Evolutionary conservation across 805 yeast species (phyloP), one percentile per base, ranked within the genome.

Genomic region (Spathaspora passalidarum): DNA sequence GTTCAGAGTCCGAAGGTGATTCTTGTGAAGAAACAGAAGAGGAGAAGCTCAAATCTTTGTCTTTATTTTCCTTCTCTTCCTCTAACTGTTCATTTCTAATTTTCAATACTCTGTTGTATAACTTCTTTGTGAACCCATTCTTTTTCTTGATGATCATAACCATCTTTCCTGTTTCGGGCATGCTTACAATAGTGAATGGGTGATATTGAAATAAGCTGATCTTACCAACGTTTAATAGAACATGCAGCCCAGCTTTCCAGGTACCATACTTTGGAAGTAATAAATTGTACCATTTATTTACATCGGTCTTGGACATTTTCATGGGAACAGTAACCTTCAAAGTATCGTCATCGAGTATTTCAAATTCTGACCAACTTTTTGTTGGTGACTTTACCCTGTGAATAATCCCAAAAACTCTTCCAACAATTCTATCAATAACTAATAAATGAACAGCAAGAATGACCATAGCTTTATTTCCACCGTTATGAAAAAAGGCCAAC

Each of bases 221-320:
- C 44, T 65, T 64, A 4, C 65, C 55, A 6, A 76, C 74, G 41
- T 63, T 71, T n/a, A 76, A 55, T 32, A 60, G 63, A 10, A 75
- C 63, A 52, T 76, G 78, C 53, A 73, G 79, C 3, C 80, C 80
- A 0, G 80, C 68, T 43, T 62, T 62, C 81, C 81, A 76, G 14
- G 61, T 60, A 17, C 71, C 63, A 17, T 63, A 50, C n/a, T 62
- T 59, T 2, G 78, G 78, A 21, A 67, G 54, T 23, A 63, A 51
- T 4, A 34, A 38, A 44, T 52, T 48, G 48, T 57, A 65, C 68
- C 73, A 68, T 29, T 47, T 53, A 10, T 52, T 41, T 18, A 49
- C 37, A 32, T 54, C 52, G 21, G 45, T 40, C 3, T 53, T 46
- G 13, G 55, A 49, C 3, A 58, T 44, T 3, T 54, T 56, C n/a